Base-by-base conservation (phyloP, 176 grass and related monocot species). In the Carex kokanica region DNA sequence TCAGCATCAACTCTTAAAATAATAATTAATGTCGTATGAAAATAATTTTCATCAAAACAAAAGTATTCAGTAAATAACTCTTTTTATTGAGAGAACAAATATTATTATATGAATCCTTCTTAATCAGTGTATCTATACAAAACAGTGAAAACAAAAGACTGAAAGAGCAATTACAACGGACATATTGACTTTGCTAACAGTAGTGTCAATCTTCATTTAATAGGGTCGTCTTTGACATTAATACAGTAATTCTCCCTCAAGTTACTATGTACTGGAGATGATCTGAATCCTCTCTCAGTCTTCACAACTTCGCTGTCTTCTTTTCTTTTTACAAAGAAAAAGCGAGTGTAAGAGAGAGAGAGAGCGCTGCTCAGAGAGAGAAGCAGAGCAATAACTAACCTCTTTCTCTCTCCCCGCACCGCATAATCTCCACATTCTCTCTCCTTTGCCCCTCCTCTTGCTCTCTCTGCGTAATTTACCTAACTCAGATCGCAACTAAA, bases 321-420 rank as follows among this genome's bases (percentile, higher is more conserved):
- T 56, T 73, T 24, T 40, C 38, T 75, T 82, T 87, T 74, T 82
- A 60, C 78, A 70, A 81, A 87, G 70, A 61, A 51, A 72, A 69
- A 83, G 64, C 60, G 20, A 82, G 80, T 11, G 80, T 32, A 23
- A 75, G 71, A 70, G 15, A 67, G 58, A 81, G 45, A 80, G 73
- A 78, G 54, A 85, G 51, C 51, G 17, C 1, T 51, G 16, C 40
- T 40, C 8, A 85, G 56, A 47, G 60, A 78, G 24, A 49, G 63
- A 79, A 47, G 74, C 29, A 67, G 74, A 86, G 62, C 72, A 86
- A 86, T 71, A 80, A 86, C 77, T 81, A 86, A 65, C 74, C 58
- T n/a, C 55, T 52, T 43, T 61, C 51, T 38, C 65, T 79, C 59
- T 65, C 74, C 34, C 51, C 23, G 68, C 72, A 41, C 63, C 78